Percentiles rank a stretch among this genome's conserved stretches.
These are phyloP conservation scores for Colletotrichum destructivum DNA, from an alignment of 2,329 filamentous ascomycete species.

Conservation along the genomic window DNA sequence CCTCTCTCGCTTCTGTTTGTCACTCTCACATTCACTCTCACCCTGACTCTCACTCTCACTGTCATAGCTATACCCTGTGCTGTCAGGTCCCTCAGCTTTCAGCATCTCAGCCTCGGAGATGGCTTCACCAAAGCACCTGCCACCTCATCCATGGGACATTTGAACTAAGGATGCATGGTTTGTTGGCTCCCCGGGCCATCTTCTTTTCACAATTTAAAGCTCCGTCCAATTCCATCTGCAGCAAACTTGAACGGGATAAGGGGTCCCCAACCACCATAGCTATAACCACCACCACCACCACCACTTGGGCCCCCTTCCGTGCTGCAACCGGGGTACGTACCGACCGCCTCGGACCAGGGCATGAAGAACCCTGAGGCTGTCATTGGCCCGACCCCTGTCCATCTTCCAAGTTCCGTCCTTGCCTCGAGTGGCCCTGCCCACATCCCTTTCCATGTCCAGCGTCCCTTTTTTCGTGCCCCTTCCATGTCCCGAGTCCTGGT, in stretches of 20 bases:
- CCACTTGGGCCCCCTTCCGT: constrained; percentile 1
- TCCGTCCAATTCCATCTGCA: constrained; percentile 31
- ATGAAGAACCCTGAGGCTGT: constrained; percentile 6
- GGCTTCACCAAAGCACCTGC: constrained; percentile 7
- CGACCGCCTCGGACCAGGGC: constrained; percentile 1
- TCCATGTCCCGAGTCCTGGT: constrained; percentile 4
- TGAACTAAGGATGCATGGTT: background rate
- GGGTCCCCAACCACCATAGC: constrained; percentile 13
- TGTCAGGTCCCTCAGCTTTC: background rate
- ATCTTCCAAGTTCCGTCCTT: background rate
- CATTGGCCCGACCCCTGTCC: constrained; percentile 24
- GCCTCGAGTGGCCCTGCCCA: constrained; percentile 2
- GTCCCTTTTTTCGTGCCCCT: constrained; percentile 9
- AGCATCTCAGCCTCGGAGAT: constrained; percentile 10
- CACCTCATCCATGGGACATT: background rate
- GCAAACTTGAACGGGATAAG: constrained; percentile 26
- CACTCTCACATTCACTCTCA: background rate
- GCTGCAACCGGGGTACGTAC: constrained; percentile 18
- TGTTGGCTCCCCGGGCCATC: background rate
- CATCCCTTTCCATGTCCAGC: constrained; percentile 29
- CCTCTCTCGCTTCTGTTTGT: constrained; percentile 21
- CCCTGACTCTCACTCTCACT: constrained; percentile 5
- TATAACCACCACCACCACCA: background rate
- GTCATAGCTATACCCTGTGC: too few relatives aligned
- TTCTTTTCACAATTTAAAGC: constrained; percentile 32